Base-by-base conservation (phyloP, 1,139 yeast genomes). In the Dujonia santamariae region DNA sequence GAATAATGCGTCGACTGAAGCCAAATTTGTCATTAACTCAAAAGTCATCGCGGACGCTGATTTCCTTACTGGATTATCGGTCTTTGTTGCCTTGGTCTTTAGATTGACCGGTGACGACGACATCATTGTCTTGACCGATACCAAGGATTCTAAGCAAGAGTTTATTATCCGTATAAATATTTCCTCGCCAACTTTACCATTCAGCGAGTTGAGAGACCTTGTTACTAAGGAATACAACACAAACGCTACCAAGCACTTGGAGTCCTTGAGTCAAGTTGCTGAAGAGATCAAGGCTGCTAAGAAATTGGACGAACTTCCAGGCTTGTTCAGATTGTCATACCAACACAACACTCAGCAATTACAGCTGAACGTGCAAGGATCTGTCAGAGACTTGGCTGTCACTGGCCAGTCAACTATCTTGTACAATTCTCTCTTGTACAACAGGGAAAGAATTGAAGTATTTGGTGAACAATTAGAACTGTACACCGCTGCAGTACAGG, bases 51-150 rank as follows among this genome's bases (percentile, higher is more conserved):
- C 19, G 26, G 19, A 13, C 13, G 37, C 53, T 2, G 55, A 48
- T 28, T 85, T 82, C 54, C 54, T 70, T 20, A 59, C 73, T 15
- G 79, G 82, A 0, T 68, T 87, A 39, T 67, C 95, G n/a, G 76
- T 76, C 1, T 85, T 82, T 63, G 78, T 83, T 19, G 77, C 83
- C 2, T 67, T 92, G 38, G 71, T 86, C 26, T 82, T 75, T 59
- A 74, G 97, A 53, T 67, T 86, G 37, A 84, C 97, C 4, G 97
- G 97, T 19, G 97, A 92, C 53, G 97, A 88, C 44, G 97, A 92
- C 51, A 80, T 92, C 36, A 81, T 85, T n/a, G 63, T 92, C 42
- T 87, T 95, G 19, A 78, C 94, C 1, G 80, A 79, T 40, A 58
- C 69, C 12, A 54, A 60, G 28, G 35, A 52, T 53, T 19, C 55